A percentile compares a stretch with the other conserved stretches of the same genome.
Evolutionary conservation across 306 rosid species (phyloP).

Genomic region (Sicyos baderoa): DNA sequence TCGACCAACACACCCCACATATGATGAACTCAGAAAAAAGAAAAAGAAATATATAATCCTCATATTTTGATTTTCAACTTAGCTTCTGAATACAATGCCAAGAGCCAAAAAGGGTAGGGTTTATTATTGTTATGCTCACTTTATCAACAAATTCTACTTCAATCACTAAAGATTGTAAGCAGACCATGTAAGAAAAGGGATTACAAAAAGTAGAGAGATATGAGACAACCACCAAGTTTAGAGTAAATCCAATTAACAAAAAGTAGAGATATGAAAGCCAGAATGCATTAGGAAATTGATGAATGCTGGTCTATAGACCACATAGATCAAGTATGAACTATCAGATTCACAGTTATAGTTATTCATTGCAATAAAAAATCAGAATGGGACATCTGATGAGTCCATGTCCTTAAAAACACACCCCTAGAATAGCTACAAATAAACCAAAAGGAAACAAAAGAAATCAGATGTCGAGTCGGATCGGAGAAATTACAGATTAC

Average conservation of each 20-base stretch:
- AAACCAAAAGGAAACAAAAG: background rate
- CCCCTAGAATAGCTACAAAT: background rate
- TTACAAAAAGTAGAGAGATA: too few species aligned
- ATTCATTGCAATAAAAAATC: conserved; percentile 10
- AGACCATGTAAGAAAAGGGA: too few species aligned
- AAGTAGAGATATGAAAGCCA: background rate
- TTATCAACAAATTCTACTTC: too few species aligned
- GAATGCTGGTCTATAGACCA: background rate
- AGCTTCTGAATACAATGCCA: background rate
- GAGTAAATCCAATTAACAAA: background rate
- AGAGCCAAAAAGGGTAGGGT: background rate
- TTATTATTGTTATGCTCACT: too few species aligned
- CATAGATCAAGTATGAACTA: conserved; percentile 2
- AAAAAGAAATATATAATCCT: too few species aligned
- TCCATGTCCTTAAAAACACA: background rate
- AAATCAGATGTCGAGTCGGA: conserved; percentile 1
- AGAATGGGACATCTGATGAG: conserved; percentile 5
- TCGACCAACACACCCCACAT: too few species aligned
- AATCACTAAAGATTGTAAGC: too few species aligned
- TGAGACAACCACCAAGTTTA: background rate
- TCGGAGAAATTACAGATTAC: conserved; percentile 9
- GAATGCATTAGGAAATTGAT: background rate
- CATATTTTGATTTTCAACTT: background rate
- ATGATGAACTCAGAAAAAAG: too few species aligned
- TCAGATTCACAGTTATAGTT: conserved; percentile 13